Base-by-base conservation (phyloP, 495 filamentous ascomycete species). In the Tuber indicum region DNA sequence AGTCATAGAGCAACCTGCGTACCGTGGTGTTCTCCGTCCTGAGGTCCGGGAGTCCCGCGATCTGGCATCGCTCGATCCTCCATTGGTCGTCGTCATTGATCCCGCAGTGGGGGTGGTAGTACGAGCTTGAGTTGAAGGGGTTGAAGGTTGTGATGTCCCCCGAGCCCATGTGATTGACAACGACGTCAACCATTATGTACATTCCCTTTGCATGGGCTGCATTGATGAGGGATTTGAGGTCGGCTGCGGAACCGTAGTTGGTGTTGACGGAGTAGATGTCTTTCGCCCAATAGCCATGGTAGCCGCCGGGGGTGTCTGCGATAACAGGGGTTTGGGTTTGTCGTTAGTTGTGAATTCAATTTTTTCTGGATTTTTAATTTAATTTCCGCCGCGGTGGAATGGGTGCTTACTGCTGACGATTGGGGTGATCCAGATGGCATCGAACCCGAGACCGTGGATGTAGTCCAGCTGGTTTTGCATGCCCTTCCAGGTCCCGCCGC, bases 381-480 rank as follows among this genome's bases (percentile, higher is more conserved):
- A 72, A 70, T 32, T 14, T 47, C 26, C 9, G 7, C 71, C 9
- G 32, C 19, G 16, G 32, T 9, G 46, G 17, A 39, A 36, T 23
- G 44, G 26, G 43, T 42, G 62, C 78, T 41, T 81, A 75, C 93
- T 89, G 58, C 86, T 84, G 26, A 91, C 91, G 19, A 95, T 86
- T 0, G 92, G 93, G 0, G 91, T 92, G 74, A 94, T 96, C 93
- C 92, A 95, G 71, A 94, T 87, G 39, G 92, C 92, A 58, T 91
- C 91, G 79, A 95, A 94, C 23, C 93, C 92, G 90, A 95, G 92
- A 74, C 87, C 86, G 80, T 93, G 88, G 81, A 95, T 92, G 79
- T 92, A 88, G 84, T 91, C 90, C 46, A 92, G 85, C 76, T 90
- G 87, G 46, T 91, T 88, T 75, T 91, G 90, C 73, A 96, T 89